phyloP scores from a whole-genome alignment of 2,329 filamentous ascomycete species.

The Colletotrichum spinosum region DNA sequence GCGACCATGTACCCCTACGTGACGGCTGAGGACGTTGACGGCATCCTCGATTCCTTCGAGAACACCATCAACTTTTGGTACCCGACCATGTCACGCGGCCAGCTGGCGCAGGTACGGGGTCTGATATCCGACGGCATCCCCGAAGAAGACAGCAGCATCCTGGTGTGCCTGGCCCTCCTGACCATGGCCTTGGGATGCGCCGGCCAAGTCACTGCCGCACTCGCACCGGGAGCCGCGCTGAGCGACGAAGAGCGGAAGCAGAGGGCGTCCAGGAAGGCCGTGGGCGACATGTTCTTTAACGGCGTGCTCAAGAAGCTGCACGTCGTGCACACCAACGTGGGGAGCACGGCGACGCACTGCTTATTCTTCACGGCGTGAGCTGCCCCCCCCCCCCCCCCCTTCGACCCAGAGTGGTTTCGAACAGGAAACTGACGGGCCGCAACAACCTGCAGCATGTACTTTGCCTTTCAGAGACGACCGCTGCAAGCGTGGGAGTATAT shows the following conservation, averaged over 20 bases:
- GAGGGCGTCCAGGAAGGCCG: slow-evolving; percentile 46
- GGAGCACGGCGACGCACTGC: slow-evolving; percentile 59
- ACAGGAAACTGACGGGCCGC: not conserved
- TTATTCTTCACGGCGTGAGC: slow-evolving; percentile 62
- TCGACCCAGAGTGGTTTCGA: not conserved
- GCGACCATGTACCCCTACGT: slow-evolving; percentile 56
- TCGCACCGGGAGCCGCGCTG: slow-evolving; percentile 39
- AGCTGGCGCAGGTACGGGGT: slow-evolving; percentile 47
- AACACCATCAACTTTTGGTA: slow-evolving; percentile 65
- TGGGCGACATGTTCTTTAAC: slow-evolving; percentile 59
- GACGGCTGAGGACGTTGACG: slow-evolving; percentile 53
- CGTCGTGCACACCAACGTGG: slow-evolving; percentile 58
- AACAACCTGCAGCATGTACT: slow-evolving; percentile 53
- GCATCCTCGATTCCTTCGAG: slow-evolving; percentile 57
- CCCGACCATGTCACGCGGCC: slow-evolving; percentile 57
- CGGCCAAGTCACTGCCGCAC: slow-evolving; percentile 51
- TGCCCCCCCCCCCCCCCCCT: no score
- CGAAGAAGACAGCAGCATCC: slow-evolving; percentile 49
- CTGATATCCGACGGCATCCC: slow-evolving; percentile 49
- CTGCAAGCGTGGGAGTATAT: slow-evolving; percentile 66
- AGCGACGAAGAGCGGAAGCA: slow-evolving; percentile 45
- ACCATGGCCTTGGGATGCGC: slow-evolving; percentile 62
- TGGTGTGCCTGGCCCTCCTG: slow-evolving; percentile 57
- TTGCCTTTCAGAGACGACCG: slow-evolving; percentile 61
- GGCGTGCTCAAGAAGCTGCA: slow-evolving; percentile 58